Evolutionary conservation across 768 basidiomycete species (phyloP), one percentile per base, ranked within the genome.

Genomic region (Naganishia friedmannii): DNA sequence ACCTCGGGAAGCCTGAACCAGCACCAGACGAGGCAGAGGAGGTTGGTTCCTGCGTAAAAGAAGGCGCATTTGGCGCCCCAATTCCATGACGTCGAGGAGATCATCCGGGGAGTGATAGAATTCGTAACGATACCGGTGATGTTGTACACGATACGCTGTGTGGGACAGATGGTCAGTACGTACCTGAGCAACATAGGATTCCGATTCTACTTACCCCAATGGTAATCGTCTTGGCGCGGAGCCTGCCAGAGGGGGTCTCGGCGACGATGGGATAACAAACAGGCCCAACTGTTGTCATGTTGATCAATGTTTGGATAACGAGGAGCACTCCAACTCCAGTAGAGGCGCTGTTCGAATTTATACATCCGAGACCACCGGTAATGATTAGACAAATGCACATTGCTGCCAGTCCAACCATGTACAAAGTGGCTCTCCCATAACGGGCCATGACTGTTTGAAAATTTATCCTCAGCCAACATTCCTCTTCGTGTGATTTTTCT

Each of bases 211-310:
- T 46, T 17, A 46, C 45, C 8, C 73, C 70, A 21, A 79, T 70
- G 46, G 55, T 74, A 66, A 77, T 73, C 17, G 78, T 77, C 72
- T 79, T 79, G 60, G 76, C 72, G 28, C 77, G 65, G 1, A 77
- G 68, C 53, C 77, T 71, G 29, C 75, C 75, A 3, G 74, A 74
- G 6, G 72, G 69, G 1, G 73, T 72, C 66, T 77, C 78, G 7
- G 72, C 70, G 23, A 77, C 66, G 51, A 79, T 75, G 67, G 55
- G 66, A 71, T 77, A 78, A 19, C 73, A 72, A 15, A 76, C 29
- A 31, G 77, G 78, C 28, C 75, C 77, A 51, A 79, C 69, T 34
- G 77, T 73, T 4, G 51, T 55, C 32, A 39, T 37, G 29, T 69
- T 75, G 66, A 74, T 71, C 26, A 78, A 68, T 57, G 75, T 75